Conservation (phyloP, 1,284 basidiomycete genomes). For the Puccinia brachypodii region DNA sequence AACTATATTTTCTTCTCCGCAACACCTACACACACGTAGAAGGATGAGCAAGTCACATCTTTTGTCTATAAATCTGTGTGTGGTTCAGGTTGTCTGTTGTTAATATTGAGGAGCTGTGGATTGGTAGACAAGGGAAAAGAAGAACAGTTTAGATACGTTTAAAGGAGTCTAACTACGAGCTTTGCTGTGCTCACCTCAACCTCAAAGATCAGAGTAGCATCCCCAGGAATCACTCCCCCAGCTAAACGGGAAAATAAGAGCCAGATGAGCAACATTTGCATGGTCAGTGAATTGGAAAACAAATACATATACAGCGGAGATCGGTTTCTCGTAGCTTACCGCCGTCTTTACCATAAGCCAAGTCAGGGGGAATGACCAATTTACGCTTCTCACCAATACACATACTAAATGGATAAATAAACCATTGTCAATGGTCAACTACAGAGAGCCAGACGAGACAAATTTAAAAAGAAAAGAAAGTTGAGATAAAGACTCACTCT, state of each 20-base stretch:
- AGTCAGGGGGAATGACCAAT: constrained; percentile 55
- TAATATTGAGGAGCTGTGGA: constrained; percentile 30
- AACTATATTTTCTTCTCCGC: too few species aligned
- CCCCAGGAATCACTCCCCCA: constrained; percentile 55
- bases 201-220: constrained; percentile 57
- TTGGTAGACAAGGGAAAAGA: not conserved
- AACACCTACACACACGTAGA: too few species aligned
- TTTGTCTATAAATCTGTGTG: constrained; percentile 22
- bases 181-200: constrained; percentile 51
- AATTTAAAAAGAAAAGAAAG: not conserved
- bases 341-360: constrained; percentile 55
- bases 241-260: constrained; percentile 49
- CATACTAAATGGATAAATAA: constrained; percentile 51
- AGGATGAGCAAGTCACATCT: not conserved
- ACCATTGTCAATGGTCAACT: not conserved
- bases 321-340: constrained; percentile 11
- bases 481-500: constrained; percentile 44
- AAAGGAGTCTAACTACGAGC: not conserved
- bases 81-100: constrained; percentile 22
- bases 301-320: not conserved
- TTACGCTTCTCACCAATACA: constrained; percentile 58
- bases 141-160: not conserved
- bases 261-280: not conserved
- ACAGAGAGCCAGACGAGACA: not conserved
- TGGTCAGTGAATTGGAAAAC: not conserved